Conservation (phyloP, 805 yeast genomes). For the Myxozyma neotropica region DNA sequence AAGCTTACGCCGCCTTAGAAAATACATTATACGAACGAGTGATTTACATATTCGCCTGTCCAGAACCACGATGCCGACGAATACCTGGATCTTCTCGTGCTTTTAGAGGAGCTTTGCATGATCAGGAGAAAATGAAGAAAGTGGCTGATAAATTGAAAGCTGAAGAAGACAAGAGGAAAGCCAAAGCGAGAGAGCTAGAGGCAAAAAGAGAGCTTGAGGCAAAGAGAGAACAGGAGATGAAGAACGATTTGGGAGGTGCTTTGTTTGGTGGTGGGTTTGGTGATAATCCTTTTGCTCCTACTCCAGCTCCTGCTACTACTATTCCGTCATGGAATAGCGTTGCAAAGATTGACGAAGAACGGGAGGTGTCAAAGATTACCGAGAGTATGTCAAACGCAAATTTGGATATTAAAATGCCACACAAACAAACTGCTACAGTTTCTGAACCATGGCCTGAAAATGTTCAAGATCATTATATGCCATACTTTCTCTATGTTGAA, state of each 20-base stretch:
- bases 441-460: constrained; percentile 22
- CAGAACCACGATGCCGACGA: constrained; percentile 63
- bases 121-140: constrained; percentile 49
- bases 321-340: too few species aligned
- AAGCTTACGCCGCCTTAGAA: constrained; percentile 79
- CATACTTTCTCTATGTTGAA: constrained; percentile 34
- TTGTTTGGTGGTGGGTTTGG: constrained; percentile 46
- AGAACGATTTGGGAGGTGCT: constrained; percentile 36
- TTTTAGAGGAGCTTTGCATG: constrained; percentile 72
- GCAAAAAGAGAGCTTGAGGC: constrained; percentile 38
- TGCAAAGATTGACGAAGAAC: too few species aligned
- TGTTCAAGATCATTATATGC: constrained; percentile 19
- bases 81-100: constrained; percentile 72
- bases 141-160: constrained; percentile 35
- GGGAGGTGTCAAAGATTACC: constrained; percentile 6
- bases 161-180: constrained; percentile 48
- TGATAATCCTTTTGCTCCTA: constrained; percentile 34
- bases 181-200: constrained; percentile 47
- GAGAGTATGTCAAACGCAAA: constrained; percentile 1
- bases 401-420: not conserved
- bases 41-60: constrained; percentile 78
- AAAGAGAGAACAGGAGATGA: constrained; percentile 32
- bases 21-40: constrained; percentile 74
- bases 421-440: not conserved
- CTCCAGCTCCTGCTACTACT: not conserved